Percentiles rank a stretch among this genome's conserved stretches.
These are phyloP conservation scores for Mallotus repandus DNA, from an alignment of 441 rosid genomes.

Conservation along the genomic window DNA sequence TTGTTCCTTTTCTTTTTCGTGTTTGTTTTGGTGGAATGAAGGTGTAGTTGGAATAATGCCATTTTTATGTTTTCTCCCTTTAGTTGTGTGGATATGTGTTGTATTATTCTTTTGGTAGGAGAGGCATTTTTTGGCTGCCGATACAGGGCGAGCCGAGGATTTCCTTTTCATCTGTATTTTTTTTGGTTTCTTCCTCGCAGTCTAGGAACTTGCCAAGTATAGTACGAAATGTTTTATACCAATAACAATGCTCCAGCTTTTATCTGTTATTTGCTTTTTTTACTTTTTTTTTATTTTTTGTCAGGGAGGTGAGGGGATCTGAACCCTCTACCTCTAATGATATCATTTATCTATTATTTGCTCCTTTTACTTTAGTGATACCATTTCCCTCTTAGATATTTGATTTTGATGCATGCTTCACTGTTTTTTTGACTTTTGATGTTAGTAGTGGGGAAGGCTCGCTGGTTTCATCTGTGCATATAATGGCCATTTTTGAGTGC, in stretches of 20 bases:
- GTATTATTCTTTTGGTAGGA: constrained; percentile 46
- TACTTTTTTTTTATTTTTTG: too few relatives aligned
- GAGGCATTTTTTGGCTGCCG: constrained; percentile 40
- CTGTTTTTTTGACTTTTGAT: background rate
- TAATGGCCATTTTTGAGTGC: too few relatives aligned
- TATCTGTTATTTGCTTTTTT: background rate
- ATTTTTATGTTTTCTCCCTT: constrained; percentile 4
- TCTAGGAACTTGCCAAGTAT: constrained; percentile 27
- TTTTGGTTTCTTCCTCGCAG: constrained; percentile 3
- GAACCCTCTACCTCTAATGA: too few relatives aligned
- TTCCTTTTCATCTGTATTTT: constrained; percentile 34
- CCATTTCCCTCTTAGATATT: background rate
- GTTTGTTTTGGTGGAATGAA: constrained; percentile 27
- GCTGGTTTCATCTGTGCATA: too few relatives aligned
- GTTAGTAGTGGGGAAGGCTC: too few relatives aligned
- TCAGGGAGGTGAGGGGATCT: too few relatives aligned
- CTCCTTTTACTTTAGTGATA: background rate
- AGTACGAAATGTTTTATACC: constrained; percentile 22
- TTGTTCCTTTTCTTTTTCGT: constrained; percentile 11
- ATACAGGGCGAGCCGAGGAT: constrained; percentile 36
- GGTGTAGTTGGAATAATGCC: constrained; percentile 32
- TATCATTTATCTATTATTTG: background rate
- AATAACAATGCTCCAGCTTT: constrained; percentile 16
- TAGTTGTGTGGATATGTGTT: constrained; percentile 43
- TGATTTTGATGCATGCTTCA: background rate